Conservation (phyloP, 1,139 yeast species). For the Taphrina wiesneri region DNA sequence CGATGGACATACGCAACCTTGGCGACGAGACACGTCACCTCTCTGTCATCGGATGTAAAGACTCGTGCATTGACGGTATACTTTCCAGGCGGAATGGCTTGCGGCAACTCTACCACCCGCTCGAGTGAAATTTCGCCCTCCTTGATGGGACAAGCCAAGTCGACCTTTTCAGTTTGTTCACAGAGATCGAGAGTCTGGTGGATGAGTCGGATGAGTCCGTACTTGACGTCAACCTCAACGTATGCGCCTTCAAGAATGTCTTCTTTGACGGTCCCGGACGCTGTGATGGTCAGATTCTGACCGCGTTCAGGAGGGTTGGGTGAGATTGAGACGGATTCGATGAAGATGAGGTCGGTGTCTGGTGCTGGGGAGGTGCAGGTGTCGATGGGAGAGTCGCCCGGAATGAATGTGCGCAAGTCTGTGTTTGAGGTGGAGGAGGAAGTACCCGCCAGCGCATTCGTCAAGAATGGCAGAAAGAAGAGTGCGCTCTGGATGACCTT, state of each 20-base stretch:
- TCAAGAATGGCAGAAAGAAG: not conserved
- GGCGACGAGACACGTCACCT: constrained; percentile 83
- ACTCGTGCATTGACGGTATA: constrained; percentile 87
- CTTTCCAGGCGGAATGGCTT: constrained; percentile 89
- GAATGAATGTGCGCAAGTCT: constrained; percentile 48
- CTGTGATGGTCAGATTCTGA: constrained; percentile 70
- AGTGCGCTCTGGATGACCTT: not conserved
- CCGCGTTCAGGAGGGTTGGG: constrained; percentile 94
- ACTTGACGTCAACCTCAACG: constrained; percentile 87
- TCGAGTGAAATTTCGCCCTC: constrained; percentile 66
- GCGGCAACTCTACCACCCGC: constrained; percentile 78
- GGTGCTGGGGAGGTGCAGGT: constrained; percentile 65
- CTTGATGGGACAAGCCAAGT: constrained; percentile 69
- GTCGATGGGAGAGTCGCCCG: constrained; percentile 84
- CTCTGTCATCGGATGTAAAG: constrained; percentile 73
- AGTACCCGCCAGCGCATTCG: not conserved
- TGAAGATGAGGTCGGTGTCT: constrained; percentile 58
- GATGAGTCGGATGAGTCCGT: constrained; percentile 83
- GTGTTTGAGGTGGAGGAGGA: not conserved
- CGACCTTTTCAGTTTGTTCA: constrained; percentile 74
- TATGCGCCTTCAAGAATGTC: constrained; percentile 79
- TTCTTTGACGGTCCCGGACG: constrained; percentile 61
- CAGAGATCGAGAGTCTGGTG: constrained; percentile 89
- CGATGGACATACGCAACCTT: constrained; percentile 50
- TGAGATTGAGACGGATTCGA: constrained; percentile 59